A percentile compares a stretch with the other conserved stretches of the same genome.
Evolutionary conservation across 106 monocot species (phyloP).

Genomic region (Acorus calamus): DNA sequence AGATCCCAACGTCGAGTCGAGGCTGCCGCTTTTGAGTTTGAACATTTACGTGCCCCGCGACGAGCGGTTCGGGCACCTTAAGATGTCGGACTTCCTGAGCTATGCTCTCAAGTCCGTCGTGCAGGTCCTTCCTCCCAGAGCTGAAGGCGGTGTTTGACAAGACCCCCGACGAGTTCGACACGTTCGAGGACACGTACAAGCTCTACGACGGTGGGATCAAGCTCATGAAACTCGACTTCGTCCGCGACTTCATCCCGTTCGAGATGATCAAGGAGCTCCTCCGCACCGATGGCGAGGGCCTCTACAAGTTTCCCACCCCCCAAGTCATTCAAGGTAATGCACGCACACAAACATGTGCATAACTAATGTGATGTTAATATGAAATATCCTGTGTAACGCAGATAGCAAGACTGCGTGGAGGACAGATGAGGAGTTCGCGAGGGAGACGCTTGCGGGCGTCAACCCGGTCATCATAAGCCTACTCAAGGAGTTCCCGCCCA

Average conservation of each 20-base stretch:
- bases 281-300: slow-evolving; percentile 25
- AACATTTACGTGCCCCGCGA: slow-evolving; percentile 81
- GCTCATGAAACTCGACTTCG: slow-evolving; percentile 17
- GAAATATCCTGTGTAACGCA: not conserved
- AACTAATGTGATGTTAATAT: not conserved
- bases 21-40: slow-evolving; percentile 28
- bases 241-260: slow-evolving; percentile 36
- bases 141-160: slow-evolving; percentile 31
- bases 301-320: slow-evolving; percentile 51
- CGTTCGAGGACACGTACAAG: slow-evolving; percentile 48
- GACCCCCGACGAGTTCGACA: slow-evolving; percentile 58
- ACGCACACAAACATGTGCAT: not conserved
- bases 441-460: slow-evolving; percentile 67
- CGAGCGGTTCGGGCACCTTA: slow-evolving; percentile 79
- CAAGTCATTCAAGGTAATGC: slow-evolving; percentile 51
- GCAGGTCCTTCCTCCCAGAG: slow-evolving; percentile 29
- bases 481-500: slow-evolving; percentile 62
- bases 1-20: slow-evolving; percentile 61
- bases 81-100: slow-evolving; percentile 72
- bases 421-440: slow-evolving; percentile 56
- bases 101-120: slow-evolving; percentile 48
- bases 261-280: slow-evolving; percentile 56
- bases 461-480: slow-evolving; percentile 39
- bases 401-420: slow-evolving; percentile 50
- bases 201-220: slow-evolving; percentile 54